A percentile compares a stretch with the other conserved stretches of the same genome.
Conservation (phyloP, 768 basidiomycete species). For the Infundibulicybe gibba region DNA sequence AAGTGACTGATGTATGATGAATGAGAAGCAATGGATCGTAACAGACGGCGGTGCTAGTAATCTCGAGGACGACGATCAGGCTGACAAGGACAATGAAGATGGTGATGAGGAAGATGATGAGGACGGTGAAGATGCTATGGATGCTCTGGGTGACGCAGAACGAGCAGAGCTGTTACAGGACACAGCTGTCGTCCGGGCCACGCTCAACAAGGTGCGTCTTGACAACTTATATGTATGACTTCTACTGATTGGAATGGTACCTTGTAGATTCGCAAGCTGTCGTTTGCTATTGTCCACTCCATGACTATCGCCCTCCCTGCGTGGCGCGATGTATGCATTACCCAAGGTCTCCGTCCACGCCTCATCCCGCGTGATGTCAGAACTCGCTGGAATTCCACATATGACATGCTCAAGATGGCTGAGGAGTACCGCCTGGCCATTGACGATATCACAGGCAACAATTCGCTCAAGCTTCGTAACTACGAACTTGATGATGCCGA, state of each 20-base stretch:
- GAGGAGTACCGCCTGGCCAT: constrained; percentile 18
- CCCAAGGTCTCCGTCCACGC: not conserved
- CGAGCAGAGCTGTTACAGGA: too few species aligned
- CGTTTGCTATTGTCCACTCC: not conserved
- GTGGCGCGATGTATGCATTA: not conserved
- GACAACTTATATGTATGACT: constrained; percentile 1
- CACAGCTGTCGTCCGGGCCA: not conserved
- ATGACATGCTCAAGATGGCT: constrained; percentile 24
- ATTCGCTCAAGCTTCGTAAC: constrained; percentile 6
- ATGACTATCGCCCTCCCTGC: not conserved
- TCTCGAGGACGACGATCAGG: not conserved
- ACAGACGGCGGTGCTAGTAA: not conserved
- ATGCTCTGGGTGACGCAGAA: not conserved
- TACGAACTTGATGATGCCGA: constrained; percentile 16
- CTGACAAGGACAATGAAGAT: too few species aligned
- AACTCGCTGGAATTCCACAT: constrained; percentile 30
- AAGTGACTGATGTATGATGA: too few species aligned
- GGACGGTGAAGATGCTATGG: constrained; percentile 2
- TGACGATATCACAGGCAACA: constrained; percentile 13
- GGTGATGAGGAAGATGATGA: too few species aligned
- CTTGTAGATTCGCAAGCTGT: not conserved
- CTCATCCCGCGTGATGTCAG: constrained; percentile 27
- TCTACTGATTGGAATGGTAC: not conserved
- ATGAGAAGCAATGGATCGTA: too few species aligned
- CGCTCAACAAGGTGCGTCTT: not conserved